Conservation (phyloP, 148 eudicot genomes). For the Diospyros lotus region DNA sequence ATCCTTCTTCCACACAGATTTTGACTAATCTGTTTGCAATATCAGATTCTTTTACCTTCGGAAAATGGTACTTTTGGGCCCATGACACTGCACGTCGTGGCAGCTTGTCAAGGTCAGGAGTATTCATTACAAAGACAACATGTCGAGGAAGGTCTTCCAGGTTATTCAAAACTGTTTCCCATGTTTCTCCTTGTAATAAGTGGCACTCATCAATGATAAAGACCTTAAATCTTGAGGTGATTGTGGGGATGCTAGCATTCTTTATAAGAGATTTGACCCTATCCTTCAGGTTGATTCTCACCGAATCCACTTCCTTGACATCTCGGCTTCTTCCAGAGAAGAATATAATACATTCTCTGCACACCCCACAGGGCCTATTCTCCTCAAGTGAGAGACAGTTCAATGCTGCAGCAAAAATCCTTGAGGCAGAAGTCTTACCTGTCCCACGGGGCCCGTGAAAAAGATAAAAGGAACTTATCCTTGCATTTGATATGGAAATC, state of each 20-base stretch:
- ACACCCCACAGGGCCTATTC: constrained; percentile 69
- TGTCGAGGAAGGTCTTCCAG: constrained; percentile 54
- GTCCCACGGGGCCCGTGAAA: constrained; percentile 94
- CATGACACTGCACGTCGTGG: constrained; percentile 63
- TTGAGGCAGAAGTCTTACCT: constrained; percentile 85
- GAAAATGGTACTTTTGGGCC: constrained; percentile 66
- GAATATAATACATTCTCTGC: constrained; percentile 72
- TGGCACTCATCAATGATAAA: constrained; percentile 91
- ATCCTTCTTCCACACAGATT: constrained; percentile 70
- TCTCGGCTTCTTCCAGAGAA: constrained; percentile 83
- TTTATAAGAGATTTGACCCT: constrained; percentile 56
- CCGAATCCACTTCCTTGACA: constrained; percentile 80
- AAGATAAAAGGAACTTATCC: constrained; percentile 62
- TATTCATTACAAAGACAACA: constrained; percentile 69
- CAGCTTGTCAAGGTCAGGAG: constrained; percentile 78
- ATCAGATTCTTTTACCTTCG: constrained; percentile 64
- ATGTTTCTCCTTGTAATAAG: constrained; percentile 59
- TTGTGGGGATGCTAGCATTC: constrained; percentile 55
- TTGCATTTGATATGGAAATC: constrained; percentile 58
- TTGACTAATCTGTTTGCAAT: constrained; percentile 45
- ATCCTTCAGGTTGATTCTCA: constrained; percentile 57
- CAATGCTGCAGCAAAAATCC: constrained; percentile 89
- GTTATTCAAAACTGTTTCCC: constrained; percentile 61
- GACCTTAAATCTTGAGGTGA: constrained; percentile 73
- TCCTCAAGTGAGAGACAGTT: constrained; percentile 66